Percentiles rank a stretch among this genome's conserved stretches.
Conservation (phyloP, 768 basidiomycete genomes). For the Mycena rosella region DNA sequence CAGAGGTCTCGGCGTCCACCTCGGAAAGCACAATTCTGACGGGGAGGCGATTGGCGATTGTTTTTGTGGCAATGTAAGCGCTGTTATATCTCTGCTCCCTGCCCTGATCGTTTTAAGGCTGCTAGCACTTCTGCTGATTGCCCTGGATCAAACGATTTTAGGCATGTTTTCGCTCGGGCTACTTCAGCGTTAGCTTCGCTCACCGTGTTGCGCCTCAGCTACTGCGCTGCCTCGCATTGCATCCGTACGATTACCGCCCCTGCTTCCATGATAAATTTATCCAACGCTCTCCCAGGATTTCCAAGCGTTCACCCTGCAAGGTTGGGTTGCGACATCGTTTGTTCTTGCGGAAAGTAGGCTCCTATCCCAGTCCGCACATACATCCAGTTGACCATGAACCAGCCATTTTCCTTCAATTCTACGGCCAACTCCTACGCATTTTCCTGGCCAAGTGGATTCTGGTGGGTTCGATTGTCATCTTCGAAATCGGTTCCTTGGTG, state of each 20-base stretch:
- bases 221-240: conserved; percentile 24
- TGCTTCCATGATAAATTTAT: conserved; percentile 20
- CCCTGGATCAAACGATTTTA: conserved; percentile 13
- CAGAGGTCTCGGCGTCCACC: too few species aligned
- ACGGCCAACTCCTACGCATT: conserved; percentile 47
- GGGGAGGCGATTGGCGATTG: neutral
- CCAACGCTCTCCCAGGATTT: conserved; percentile 12
- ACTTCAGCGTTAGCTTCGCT: neutral
- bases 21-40: conserved; percentile 2
- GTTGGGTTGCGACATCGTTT: conserved; percentile 38
- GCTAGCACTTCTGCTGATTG: neutral
- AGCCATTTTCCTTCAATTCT: conserved; percentile 44
- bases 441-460: conserved; percentile 47
- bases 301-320: conserved; percentile 13
- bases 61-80: conserved; percentile 37
- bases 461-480: conserved; percentile 40
- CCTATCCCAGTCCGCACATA: neutral
- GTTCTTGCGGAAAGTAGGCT: conserved; percentile 37
- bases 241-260: neutral
- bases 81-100: neutral
- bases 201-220: neutral
- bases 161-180: neutral
- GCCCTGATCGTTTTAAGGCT: neutral
- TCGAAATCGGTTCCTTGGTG: conserved; percentile 58
- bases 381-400: neutral